Conservation (phyloP, 352 stramenopile species). For the Phytophthora hibernalis region DNA sequence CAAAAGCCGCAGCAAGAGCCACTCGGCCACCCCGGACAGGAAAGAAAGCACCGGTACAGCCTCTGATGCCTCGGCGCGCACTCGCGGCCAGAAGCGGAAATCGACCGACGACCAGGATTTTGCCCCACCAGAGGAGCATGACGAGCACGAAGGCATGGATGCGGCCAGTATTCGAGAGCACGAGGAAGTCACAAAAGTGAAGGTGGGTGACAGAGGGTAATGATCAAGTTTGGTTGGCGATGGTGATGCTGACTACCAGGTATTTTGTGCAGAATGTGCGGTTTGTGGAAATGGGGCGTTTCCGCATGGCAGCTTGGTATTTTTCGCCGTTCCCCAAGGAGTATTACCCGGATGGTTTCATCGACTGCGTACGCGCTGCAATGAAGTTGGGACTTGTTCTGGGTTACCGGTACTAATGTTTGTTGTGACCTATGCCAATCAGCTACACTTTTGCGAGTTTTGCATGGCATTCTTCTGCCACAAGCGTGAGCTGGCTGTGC, state of each 20-base stretch:
- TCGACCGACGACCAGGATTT: constrained; percentile 77
- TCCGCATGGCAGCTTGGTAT: constrained; percentile 97
- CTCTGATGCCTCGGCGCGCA: constrained; percentile 50
- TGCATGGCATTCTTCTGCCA: constrained; percentile 90
- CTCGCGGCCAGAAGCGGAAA: constrained; percentile 82
- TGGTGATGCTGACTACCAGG: constrained; percentile 28
- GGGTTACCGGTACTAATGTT: constrained; percentile 3
- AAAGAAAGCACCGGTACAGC: constrained; percentile 12
- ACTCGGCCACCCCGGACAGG: constrained; percentile 18
- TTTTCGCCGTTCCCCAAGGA: constrained; percentile 98
- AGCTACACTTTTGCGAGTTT: constrained; percentile 92
- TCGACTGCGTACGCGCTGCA: constrained; percentile 72
- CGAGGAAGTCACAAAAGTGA: constrained; percentile 98
- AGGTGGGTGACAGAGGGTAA: constrained; percentile 47
- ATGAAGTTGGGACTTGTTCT: background rate
- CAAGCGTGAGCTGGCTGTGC: constrained; percentile 71
- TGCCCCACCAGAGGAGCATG: constrained; percentile 90
- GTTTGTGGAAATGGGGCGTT: constrained; percentile 94
- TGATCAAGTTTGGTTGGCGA: background rate
- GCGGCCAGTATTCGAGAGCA: constrained; percentile 97
- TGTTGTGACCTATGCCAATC: background rate
- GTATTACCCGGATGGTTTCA: constrained; percentile 86
- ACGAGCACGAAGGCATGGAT: constrained; percentile 99
- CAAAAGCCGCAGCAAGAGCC: constrained; percentile 51
- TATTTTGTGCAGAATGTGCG: constrained; percentile 92